Evolutionary conservation across 495 filamentous ascomycete genomes (phyloP).

Genomic region (Aspergillus saccharolyticus): DNA sequence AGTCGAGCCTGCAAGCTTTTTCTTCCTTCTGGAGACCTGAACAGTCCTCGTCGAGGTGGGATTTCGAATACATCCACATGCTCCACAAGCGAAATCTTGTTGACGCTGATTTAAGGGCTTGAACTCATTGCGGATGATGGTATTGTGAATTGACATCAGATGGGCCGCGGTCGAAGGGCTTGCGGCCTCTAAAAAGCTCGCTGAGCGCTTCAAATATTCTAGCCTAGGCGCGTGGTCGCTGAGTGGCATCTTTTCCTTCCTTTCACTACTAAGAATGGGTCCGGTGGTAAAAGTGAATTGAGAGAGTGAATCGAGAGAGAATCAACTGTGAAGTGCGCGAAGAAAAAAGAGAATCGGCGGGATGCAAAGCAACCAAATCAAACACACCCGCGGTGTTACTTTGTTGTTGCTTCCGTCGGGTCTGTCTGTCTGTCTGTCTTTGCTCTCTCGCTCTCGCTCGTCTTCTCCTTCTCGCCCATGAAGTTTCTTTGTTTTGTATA

Average conservation of each 20-base stretch:
- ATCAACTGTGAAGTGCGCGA: not conserved
- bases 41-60: constrained; percentile 37
- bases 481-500: not conserved
- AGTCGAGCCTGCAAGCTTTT: constrained; percentile 7
- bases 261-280: too few relatives aligned
- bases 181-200: constrained; percentile 30
- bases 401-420: not conserved
- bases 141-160: constrained; percentile 40
- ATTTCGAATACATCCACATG: constrained; percentile 48
- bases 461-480: constrained; percentile 3
- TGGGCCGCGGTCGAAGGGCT: constrained; percentile 48
- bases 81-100: constrained; percentile 41
- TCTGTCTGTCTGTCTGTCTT: not conserved
- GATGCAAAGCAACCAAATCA: not conserved
- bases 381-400: not conserved
- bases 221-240: constrained; percentile 32
- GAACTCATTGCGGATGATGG: constrained; percentile 35
- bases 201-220: constrained; percentile 44
- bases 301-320: not conserved
- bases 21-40: constrained; percentile 25
- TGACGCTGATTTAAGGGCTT: constrained; percentile 35
- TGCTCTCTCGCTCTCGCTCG: not conserved
- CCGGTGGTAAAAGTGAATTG: not conserved
- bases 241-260: constrained; percentile 28
- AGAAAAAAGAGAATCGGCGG: not conserved